Conservation (phyloP, 306 rosid species). For the Nissolia schottii region DNA sequence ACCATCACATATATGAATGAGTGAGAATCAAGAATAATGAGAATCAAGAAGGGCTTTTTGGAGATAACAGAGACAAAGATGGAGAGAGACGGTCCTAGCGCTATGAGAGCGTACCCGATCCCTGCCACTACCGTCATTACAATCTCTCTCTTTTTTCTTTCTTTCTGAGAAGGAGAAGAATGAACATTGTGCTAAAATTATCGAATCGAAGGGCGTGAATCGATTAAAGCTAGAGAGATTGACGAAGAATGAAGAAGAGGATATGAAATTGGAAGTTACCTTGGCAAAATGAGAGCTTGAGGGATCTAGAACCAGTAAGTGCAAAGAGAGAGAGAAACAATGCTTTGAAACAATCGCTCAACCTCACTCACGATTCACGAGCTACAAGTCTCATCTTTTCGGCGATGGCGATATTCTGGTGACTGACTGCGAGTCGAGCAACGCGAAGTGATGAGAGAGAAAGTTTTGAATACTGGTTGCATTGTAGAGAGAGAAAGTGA, state of each 20-base stretch:
- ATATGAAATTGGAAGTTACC: conserved; percentile 47
- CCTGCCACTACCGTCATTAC: conserved; percentile 79
- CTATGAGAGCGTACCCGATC: conserved; percentile 77
- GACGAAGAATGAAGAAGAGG: background rate
- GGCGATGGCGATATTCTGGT: too few species aligned
- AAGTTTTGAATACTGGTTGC: too few species aligned
- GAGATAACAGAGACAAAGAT: conserved; percentile 80
- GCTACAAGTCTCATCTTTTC: too few species aligned
- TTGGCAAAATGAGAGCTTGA: conserved; percentile 34
- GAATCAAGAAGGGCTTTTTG: conserved; percentile 83
- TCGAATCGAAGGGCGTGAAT: background rate
- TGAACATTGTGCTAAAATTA: too few species aligned
- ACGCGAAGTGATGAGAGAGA: too few species aligned
- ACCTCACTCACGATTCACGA: too few species aligned
- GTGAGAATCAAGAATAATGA: conserved; percentile 85
- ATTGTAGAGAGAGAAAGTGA: too few species aligned
- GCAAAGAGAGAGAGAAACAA: conserved; percentile 5
- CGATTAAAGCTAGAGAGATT: background rate
- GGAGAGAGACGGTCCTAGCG: conserved; percentile 85
- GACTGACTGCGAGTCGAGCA: too few species aligned
- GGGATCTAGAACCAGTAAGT: conserved; percentile 31
- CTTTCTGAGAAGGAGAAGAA: too few species aligned
- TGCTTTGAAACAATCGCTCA: conserved; percentile 44
- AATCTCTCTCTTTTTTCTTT: background rate
- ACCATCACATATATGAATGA: too few species aligned